These are phyloP conservation scores for Zalaria sp. DNA, from an alignment of 2,329 filamentous ascomycete genomes.

Conservation along the genomic window DNA sequence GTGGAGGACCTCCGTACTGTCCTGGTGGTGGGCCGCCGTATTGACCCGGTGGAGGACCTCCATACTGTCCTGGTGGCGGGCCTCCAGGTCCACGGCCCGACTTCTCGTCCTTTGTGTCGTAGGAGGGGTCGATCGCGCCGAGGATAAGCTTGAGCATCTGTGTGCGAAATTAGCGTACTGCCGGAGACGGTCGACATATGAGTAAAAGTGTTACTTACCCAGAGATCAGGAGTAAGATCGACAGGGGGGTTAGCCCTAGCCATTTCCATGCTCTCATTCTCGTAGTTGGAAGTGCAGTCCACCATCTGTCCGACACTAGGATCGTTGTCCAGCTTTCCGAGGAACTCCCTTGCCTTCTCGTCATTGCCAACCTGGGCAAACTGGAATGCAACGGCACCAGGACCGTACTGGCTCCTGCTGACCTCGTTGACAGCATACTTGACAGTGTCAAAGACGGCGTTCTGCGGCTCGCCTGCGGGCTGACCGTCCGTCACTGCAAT, in stretches of 20 bases:
- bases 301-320: conserved; percentile 46
- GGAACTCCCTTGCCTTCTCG: conserved; percentile 47
- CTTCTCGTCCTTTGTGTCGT: conserved; percentile 53
- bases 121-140: conserved; percentile 51
- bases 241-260: conserved; percentile 45
- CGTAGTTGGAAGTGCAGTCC: conserved; percentile 57
- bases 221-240: conserved; percentile 49
- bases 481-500: conserved; percentile 55
- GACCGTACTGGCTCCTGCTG: conserved; percentile 36
- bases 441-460: conserved; percentile 44
- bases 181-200: neutral
- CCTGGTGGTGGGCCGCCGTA: conserved; percentile 18
- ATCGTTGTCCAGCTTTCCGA: conserved; percentile 49
- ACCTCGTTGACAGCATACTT: conserved; percentile 39
- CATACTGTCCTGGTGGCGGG: conserved; percentile 15
- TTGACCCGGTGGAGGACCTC: conserved; percentile 17
- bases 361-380: conserved; percentile 59
- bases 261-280: conserved; percentile 56
- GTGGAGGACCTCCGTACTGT: conserved; percentile 15
- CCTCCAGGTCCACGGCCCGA: conserved; percentile 11
- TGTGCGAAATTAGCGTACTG: neutral
- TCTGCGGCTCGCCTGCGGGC: conserved; percentile 46
- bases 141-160: conserved; percentile 51
- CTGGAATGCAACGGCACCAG: conserved; percentile 47
- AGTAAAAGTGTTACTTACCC: conserved; percentile 25